Percentiles rank a stretch among this genome's conserved stretches.
phyloP scores from a whole-genome alignment of 164 flowering plant genomes.

The Kingdonia uniflora region DNA sequence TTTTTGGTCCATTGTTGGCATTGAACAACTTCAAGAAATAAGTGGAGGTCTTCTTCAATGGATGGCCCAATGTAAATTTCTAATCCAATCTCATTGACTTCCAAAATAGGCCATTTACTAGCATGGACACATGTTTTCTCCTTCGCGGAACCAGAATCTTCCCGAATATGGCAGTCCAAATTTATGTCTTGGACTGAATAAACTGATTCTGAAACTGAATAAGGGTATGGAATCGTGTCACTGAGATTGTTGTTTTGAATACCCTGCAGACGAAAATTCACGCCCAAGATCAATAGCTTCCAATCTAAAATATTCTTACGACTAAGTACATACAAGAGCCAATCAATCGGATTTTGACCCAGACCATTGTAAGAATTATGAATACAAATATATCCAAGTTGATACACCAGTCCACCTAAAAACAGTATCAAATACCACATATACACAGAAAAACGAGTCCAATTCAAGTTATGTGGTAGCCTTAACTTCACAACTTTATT shows the following conservation, averaged over 20 bases:
- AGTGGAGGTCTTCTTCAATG: slow-evolving; percentile 25
- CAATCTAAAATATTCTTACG: too few species aligned
- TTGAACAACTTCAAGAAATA: slow-evolving; percentile 25
- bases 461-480: too few species aligned
- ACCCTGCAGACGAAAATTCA: slow-evolving; percentile 32
- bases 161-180: slow-evolving; percentile 20
- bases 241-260: slow-evolving; percentile 12
- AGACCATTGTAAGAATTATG: too few species aligned
- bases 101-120: slow-evolving; percentile 37
- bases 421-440: too few species aligned
- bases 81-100: slow-evolving; percentile 46
- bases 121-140: slow-evolving; percentile 14
- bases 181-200: slow-evolving; percentile 36
- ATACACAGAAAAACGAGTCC: too few species aligned
- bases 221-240: slow-evolving; percentile 17
- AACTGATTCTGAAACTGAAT: slow-evolving; percentile 29
- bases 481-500: too few species aligned
- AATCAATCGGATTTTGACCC: too few species aligned
- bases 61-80: slow-evolving; percentile 14
- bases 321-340: too few species aligned
- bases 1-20: slow-evolving; percentile 14
- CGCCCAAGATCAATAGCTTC: neutral
- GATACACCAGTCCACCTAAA: too few species aligned
- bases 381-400: too few species aligned
- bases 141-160: slow-evolving; percentile 25